Evolutionary conservation across 2,329 filamentous ascomycete genomes (phyloP).

Genomic region (Colletotrichum melonis): DNA sequence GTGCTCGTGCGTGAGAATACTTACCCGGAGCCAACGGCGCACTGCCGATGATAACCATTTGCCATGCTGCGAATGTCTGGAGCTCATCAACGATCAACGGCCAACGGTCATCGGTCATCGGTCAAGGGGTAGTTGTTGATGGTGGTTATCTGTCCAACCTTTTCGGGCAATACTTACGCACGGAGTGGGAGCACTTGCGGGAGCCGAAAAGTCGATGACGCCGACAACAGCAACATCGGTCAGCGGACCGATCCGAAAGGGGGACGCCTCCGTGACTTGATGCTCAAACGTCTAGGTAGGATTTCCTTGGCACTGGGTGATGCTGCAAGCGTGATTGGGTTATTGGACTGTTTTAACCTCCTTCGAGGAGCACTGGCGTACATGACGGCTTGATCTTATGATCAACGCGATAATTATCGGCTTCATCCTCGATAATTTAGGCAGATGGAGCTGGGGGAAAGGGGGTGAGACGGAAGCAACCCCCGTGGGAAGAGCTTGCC

Average conservation of each 20-base stretch:
- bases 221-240: neutral
- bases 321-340: neutral
- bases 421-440: neutral
- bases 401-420: neutral
- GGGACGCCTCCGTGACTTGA: neutral
- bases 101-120: too few species aligned
- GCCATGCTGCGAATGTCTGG: neutral
- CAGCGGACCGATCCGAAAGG: neutral
- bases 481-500: neutral
- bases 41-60: neutral
- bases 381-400: neutral
- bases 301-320: neutral
- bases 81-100: neutral
- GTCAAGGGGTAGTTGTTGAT: too few species aligned
- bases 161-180: neutral
- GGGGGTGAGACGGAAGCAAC: neutral
- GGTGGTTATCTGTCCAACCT: neutral
- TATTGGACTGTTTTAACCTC: neutral
- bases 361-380: neutral
- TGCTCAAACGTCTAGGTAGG: neutral
- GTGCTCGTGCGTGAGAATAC: neutral
- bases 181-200: neutral
- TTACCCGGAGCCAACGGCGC: neutral
- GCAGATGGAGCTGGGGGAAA: too few species aligned
- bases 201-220: neutral